Conservation (phyloP, 768 basidiomycete species). For the Mycena chlorophos region DNA sequence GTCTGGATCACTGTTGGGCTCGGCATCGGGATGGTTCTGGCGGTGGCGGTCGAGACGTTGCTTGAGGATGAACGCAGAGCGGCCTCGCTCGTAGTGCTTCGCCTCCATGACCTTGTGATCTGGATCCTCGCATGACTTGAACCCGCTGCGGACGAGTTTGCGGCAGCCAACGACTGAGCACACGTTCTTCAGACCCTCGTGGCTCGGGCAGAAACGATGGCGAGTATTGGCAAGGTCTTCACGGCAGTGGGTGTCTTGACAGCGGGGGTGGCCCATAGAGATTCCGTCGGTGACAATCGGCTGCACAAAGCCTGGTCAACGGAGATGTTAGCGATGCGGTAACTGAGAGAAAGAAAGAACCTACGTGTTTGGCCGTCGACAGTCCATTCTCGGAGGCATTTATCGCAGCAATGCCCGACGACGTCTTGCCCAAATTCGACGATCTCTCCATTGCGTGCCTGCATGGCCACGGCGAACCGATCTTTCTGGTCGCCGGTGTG, state of each 20-base stretch:
- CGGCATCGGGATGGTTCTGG: background rate
- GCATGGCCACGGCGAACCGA: slow-evolving; percentile 27
- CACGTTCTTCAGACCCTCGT: background rate
- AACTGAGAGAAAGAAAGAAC: background rate
- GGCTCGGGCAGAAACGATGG: slow-evolving; percentile 12
- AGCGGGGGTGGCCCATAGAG: slow-evolving; percentile 16
- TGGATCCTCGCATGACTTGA: background rate
- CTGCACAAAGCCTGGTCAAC: background rate
- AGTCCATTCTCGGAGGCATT: slow-evolving; percentile 23
- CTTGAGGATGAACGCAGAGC: background rate
- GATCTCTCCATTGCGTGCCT: slow-evolving; percentile 24
- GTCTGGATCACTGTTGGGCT: no score
- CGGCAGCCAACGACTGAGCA: slow-evolving; percentile 1
- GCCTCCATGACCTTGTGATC: background rate
- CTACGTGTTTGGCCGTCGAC: slow-evolving; percentile 5
- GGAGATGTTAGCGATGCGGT: background rate
- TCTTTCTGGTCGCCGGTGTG: slow-evolving; percentile 27
- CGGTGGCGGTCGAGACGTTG: slow-evolving; percentile 7
- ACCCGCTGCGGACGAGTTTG: background rate
- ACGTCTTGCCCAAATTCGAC: slow-evolving; percentile 26
- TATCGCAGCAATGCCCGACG: slow-evolving; percentile 27
- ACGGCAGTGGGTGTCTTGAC: slow-evolving; percentile 10
- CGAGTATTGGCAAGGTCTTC: slow-evolving; percentile 14
- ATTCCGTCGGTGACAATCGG: slow-evolving; percentile 19
- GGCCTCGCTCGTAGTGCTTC: slow-evolving; percentile 3